These are phyloP conservation scores for Solanum chacoense DNA, from an alignment of 305 asterid genomes.

Conservation along the genomic window DNA sequence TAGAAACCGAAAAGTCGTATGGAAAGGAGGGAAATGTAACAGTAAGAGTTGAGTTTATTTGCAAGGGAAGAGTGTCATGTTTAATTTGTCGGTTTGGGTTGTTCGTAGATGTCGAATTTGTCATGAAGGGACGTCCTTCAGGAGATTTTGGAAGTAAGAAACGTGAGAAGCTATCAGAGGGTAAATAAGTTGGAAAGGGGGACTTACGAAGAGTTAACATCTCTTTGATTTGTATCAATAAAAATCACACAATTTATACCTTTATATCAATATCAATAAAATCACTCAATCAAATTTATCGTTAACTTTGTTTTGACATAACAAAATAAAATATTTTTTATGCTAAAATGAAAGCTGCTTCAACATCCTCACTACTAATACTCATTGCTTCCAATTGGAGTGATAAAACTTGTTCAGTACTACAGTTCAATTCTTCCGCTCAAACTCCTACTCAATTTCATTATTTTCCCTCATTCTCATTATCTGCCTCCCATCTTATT, in stretches of 20 bases:
- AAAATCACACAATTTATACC: not conserved
- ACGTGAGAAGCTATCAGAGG: too few species aligned
- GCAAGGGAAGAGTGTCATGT: not conserved
- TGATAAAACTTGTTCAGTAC: slow-evolving; percentile 42
- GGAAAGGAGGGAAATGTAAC: not conserved
- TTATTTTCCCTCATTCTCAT: not conserved
- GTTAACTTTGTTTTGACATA: not conserved
- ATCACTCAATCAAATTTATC: not conserved
- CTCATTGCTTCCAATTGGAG: slow-evolving; percentile 17
- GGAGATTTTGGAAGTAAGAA: not conserved
- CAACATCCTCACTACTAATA: slow-evolving; percentile 46
- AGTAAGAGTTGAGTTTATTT: not conserved
- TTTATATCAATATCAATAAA: not conserved
- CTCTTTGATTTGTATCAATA: not conserved
- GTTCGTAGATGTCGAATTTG: not conserved
- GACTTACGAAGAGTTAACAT: not conserved
- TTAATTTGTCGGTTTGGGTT: not conserved
- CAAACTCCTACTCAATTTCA: too few species aligned
- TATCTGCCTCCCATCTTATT: too few species aligned
- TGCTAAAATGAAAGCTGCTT: slow-evolving; percentile 35
- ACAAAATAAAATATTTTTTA: too few species aligned
- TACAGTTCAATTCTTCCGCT: too few species aligned
- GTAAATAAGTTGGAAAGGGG: not conserved
- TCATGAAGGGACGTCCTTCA: not conserved
- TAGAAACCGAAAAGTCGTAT: not conserved